These are phyloP conservation scores for Lepiota brunneoincarnata DNA, from an alignment of 768 basidiomycete species.

Conservation along the genomic window DNA sequence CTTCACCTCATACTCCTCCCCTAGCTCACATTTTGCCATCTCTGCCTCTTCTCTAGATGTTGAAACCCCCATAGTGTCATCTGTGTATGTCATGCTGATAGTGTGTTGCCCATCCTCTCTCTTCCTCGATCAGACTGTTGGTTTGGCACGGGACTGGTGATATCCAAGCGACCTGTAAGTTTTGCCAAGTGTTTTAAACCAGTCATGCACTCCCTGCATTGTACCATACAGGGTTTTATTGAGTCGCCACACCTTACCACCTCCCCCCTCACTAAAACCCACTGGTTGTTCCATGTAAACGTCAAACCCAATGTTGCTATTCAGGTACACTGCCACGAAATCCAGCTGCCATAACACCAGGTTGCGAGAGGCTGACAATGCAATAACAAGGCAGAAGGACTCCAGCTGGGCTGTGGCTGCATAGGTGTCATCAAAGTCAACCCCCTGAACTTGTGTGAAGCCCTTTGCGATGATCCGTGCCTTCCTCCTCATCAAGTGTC, in stretches of 20 bases:
- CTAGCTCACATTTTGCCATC: too few species aligned
- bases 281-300: slow-evolving; percentile 14
- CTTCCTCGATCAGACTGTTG: slow-evolving; percentile 10
- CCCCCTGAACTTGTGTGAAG: slow-evolving; percentile 25
- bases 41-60: too few species aligned
- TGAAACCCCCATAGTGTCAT: too few species aligned
- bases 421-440: slow-evolving; percentile 23
- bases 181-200: too few species aligned
- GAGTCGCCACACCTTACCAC: too few species aligned
- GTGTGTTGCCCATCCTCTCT: slow-evolving; percentile 3
- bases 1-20: slow-evolving; percentile 3
- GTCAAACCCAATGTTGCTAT: slow-evolving; percentile 19
- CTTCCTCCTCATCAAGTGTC: slow-evolving; percentile 18
- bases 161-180: slow-evolving; percentile 6
- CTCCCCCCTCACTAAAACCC: slow-evolving; percentile 5
- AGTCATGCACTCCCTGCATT: too few species aligned
- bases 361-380: slow-evolving; percentile 22
- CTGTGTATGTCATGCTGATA: background rate
- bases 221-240: too few species aligned
- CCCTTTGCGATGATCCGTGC: slow-evolving; percentile 23
- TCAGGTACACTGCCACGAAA: slow-evolving; percentile 33
- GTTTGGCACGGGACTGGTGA: slow-evolving; percentile 13
- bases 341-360: slow-evolving; percentile 31
- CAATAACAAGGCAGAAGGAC: slow-evolving; percentile 19
- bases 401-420: slow-evolving; percentile 14